Conservation (phyloP, 169 alveolate genomes). For the Eimeria zaria region DNA sequence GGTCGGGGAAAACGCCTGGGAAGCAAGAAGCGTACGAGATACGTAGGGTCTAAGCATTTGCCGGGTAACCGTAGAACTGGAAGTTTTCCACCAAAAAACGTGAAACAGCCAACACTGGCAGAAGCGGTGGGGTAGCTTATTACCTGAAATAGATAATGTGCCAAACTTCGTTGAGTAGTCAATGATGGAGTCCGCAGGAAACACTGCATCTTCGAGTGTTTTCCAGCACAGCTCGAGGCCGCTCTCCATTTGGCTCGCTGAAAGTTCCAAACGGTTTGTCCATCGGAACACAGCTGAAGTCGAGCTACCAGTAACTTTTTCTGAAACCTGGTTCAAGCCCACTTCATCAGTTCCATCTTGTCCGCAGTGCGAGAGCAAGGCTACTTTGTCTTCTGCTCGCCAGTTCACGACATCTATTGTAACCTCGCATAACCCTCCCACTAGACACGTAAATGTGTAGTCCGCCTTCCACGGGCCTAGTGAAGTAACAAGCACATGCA, state of each 20-base stretch:
- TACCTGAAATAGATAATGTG: conserved; percentile 43
- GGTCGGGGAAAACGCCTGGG: conserved; percentile 65
- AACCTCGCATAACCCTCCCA: conserved; percentile 52
- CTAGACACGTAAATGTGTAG: neutral
- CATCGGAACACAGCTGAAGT: conserved; percentile 24
- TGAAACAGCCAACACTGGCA: neutral
- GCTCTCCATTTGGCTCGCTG: conserved; percentile 36
- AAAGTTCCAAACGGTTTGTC: conserved; percentile 21
- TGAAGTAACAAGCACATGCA: neutral
- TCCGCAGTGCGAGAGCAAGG: conserved; percentile 35
- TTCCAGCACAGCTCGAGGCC: conserved; percentile 74
- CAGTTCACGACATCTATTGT: conserved; percentile 45
- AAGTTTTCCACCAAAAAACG: neutral
- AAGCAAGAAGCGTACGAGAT: neutral
- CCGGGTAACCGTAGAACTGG: neutral
- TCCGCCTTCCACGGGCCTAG: conserved; percentile 48
- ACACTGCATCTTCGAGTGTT: neutral
- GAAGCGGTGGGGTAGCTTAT: no score
- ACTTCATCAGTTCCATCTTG: neutral
- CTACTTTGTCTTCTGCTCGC: conserved; percentile 19
- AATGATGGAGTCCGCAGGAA: neutral
- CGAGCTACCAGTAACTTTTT: conserved; percentile 7
- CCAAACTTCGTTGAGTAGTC: conserved; percentile 66
- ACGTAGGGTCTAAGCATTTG: neutral
- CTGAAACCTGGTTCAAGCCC: conserved; percentile 27